Percentiles rank a stretch among this genome's conserved stretches.
Evolutionary conservation across 805 yeast genomes (phyloP).

Genomic region (Zygosaccharomyces lentus): DNA sequence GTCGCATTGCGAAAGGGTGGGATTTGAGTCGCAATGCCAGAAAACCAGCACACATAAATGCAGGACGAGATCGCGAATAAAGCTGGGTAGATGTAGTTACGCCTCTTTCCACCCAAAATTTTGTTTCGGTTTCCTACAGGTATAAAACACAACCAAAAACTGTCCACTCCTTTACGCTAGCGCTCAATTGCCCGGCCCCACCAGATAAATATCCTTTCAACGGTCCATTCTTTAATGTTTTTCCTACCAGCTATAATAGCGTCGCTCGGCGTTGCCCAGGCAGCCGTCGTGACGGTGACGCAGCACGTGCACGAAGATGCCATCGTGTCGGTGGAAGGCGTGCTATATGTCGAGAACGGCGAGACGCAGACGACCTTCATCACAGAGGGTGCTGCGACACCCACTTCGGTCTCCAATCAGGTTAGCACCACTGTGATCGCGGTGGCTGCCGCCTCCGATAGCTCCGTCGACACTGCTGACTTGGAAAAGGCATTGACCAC

Average conservation of each 20-base stretch:
- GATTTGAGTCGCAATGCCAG: neutral
- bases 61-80: neutral
- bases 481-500: constrained; percentile 7
- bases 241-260: constrained; percentile 3
- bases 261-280: constrained; percentile 13
- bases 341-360: constrained; percentile 27
- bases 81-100: neutral
- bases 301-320: constrained; percentile 27
- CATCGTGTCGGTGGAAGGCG: constrained; percentile 27
- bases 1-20: neutral
- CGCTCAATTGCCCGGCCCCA: neutral
- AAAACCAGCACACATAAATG: constrained; percentile 4
- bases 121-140: neutral
- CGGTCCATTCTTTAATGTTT: constrained; percentile 6
- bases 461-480: neutral
- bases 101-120: neutral
- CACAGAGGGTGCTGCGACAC: constrained; percentile 15
- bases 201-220: neutral
- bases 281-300: constrained; percentile 31
- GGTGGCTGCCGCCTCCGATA: constrained; percentile 32
- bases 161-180: constrained; percentile 2
- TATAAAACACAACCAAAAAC: constrained; percentile 5
- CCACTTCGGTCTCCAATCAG: constrained; percentile 15
- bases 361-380: constrained; percentile 23
- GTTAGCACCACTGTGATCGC: constrained; percentile 42